These are phyloP conservation scores for Tolypocladium endophyticum DNA, from an alignment of 2,329 filamentous ascomycete species.

Conservation along the genomic window DNA sequence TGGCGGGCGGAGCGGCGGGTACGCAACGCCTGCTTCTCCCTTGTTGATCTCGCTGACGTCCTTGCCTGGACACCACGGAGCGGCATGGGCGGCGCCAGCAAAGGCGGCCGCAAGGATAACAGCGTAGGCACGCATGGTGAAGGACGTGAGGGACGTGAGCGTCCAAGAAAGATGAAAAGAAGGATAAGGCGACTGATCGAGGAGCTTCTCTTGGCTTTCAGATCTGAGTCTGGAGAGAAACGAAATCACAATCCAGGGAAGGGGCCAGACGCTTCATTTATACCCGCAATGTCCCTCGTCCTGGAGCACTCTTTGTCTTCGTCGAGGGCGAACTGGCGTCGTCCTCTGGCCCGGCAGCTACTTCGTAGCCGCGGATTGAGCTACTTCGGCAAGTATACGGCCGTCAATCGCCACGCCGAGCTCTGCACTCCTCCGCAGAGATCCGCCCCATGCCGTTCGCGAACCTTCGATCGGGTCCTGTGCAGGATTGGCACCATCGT, in stretches of 20 bases:
- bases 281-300: neutral
- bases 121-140: slow-evolving; percentile 11
- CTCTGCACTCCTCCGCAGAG: neutral
- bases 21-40: too few species aligned
- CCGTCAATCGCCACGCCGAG: neutral
- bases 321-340: neutral
- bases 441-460: neutral
- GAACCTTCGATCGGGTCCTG: neutral
- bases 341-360: neutral
- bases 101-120: slow-evolving; percentile 13
- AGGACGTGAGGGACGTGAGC: neutral
- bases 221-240: neutral
- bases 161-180: neutral
- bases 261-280: neutral
- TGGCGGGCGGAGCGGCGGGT: too few species aligned
- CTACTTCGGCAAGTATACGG: neutral
- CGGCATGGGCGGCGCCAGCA: slow-evolving; percentile 11
- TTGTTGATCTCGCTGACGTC: too few species aligned
- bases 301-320: neutral
- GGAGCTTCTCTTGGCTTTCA: too few species aligned
- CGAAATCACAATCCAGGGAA: neutral
- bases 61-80: neutral
- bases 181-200: neutral
- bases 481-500: neutral
- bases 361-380: neutral